phyloP scores from a whole-genome alignment of 495 filamentous ascomycete genomes.

The Friedmanniomyces endolithicus region DNA sequence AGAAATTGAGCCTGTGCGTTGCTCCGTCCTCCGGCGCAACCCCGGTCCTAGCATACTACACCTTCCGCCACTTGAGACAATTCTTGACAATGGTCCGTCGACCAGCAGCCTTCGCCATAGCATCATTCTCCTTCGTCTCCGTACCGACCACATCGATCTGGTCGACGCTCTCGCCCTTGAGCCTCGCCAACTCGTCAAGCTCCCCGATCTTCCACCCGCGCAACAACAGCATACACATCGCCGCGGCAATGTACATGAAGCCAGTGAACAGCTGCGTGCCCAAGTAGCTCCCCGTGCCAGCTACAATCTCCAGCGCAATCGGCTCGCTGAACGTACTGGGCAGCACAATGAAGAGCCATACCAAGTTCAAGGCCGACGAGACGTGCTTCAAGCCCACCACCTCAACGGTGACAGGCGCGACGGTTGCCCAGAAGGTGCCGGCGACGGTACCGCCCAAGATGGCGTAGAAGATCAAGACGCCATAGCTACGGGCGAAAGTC shows the following conservation, averaged over 20 bases:
- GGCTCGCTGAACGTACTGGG: slow-evolving; percentile 65
- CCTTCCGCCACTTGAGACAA: slow-evolving; percentile 16
- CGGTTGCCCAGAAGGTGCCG: slow-evolving; percentile 62
- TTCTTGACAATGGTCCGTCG: slow-evolving; percentile 8
- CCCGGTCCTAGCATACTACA: neutral
- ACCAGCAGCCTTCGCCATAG: slow-evolving; percentile 7
- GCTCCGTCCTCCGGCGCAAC: too few species aligned
- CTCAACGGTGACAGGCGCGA: slow-evolving; percentile 64
- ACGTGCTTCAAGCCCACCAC: slow-evolving; percentile 62
- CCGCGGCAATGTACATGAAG: slow-evolving; percentile 51
- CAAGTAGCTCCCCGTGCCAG: slow-evolving; percentile 40
- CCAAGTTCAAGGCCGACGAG: slow-evolving; percentile 60
- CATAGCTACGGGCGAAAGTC: slow-evolving; percentile 53
- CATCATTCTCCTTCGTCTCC: neutral
- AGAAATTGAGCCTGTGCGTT: too few species aligned
- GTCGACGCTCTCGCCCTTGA: slow-evolving; percentile 6
- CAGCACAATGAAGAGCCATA: slow-evolving; percentile 60
- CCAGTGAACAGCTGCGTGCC: slow-evolving; percentile 55
- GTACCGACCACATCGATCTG: slow-evolving; percentile 7
- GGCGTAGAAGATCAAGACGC: slow-evolving; percentile 57
- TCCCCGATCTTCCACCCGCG: slow-evolving; percentile 51
- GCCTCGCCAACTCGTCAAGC: slow-evolving; percentile 27
- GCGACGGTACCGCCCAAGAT: slow-evolving; percentile 57
- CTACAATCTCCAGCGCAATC: slow-evolving; percentile 56
- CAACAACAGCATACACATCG: slow-evolving; percentile 41